Evolutionary conservation across 78 protist species (phyloP).

Genomic region (Speleostelium caveatum): DNA sequence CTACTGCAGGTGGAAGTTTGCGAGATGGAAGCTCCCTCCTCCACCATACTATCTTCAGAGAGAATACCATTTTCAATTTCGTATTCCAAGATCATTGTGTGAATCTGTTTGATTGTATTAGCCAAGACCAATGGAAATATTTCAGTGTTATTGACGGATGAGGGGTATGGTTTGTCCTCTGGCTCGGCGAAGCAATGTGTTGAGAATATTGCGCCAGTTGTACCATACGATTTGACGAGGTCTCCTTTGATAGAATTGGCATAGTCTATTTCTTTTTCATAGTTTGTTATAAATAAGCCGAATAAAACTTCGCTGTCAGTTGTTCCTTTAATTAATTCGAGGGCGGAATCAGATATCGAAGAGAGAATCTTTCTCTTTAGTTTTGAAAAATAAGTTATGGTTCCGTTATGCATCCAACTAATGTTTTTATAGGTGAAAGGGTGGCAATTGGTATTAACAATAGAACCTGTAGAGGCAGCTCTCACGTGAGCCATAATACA

Average conservation of each 20-base stretch:
- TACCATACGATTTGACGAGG: constrained; percentile 15
- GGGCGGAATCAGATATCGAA: constrained; percentile 31
- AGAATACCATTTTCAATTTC: constrained; percentile 35
- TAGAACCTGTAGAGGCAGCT: constrained; percentile 67
- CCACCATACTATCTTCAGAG: not conserved
- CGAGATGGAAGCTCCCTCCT: constrained; percentile 18
- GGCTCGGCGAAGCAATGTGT: constrained; percentile 7
- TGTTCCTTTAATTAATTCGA: constrained; percentile 69
- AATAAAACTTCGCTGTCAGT: constrained; percentile 53
- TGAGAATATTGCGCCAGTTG: constrained; percentile 14
- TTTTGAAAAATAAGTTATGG: constrained; percentile 24
- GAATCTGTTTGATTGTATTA: constrained; percentile 44
- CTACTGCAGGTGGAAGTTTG: constrained; percentile 16
- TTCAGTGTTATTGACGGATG: constrained; percentile 9
- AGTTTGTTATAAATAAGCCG: constrained; percentile 68
- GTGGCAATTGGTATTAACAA: constrained; percentile 63
- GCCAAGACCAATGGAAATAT: constrained; percentile 32
- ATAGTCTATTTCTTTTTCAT: constrained; percentile 56
- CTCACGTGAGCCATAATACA: constrained; percentile 63
- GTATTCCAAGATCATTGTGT: constrained; percentile 8
- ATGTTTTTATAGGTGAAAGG: constrained; percentile 67
- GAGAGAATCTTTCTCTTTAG: constrained; percentile 16
- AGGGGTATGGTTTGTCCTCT: constrained; percentile 58
- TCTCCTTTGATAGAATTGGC: no score
- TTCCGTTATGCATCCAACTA: constrained; percentile 68